These are phyloP conservation scores for Areca catechu DNA, from an alignment of 176 grass and related monocot genomes.

Conservation along the genomic window DNA sequence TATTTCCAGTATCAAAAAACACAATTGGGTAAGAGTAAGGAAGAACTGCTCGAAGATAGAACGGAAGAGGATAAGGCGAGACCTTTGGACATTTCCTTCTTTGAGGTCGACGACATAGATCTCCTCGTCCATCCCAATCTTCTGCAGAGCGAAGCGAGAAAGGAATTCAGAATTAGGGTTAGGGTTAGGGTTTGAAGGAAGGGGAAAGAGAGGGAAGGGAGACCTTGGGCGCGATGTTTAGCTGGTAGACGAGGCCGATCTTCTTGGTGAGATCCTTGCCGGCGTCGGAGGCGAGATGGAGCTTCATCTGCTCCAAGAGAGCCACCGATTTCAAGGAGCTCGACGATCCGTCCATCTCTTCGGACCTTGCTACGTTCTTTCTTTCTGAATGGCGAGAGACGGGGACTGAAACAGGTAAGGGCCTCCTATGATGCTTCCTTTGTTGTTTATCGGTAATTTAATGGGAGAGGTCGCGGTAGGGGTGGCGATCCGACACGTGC, in stretches of 20 bases:
- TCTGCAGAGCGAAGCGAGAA: conserved; percentile 29
- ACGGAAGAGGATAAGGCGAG: not conserved
- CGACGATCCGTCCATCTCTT: conserved; percentile 36
- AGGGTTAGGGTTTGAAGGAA: not conserved
- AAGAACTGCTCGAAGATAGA: not conserved
- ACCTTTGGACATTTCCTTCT: conserved; percentile 81
- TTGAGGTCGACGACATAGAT: conserved; percentile 89
- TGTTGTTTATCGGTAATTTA: too few relatives aligned
- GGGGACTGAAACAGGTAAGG: too few relatives aligned
- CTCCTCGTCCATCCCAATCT: conserved; percentile 75
- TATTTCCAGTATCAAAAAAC: not conserved
- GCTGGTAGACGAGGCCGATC: conserved; percentile 76
- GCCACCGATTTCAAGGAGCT: conserved; percentile 56
- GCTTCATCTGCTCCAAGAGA: conserved; percentile 67
- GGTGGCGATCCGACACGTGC: too few relatives aligned
- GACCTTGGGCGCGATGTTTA: conserved; percentile 84
- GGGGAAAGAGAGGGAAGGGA: not conserved
- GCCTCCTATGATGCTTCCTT: too few relatives aligned
- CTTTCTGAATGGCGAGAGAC: too few relatives aligned
- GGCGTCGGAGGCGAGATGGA: conserved; percentile 54
- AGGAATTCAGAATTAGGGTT: not conserved
- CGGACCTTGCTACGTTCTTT: not conserved
- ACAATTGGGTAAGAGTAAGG: not conserved
- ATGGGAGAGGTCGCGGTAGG: too few relatives aligned
- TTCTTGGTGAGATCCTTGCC: conserved; percentile 59